Conservation (phyloP, 2,329 filamentous ascomycete genomes). For the Lecanoromycetidae sp. region DNA sequence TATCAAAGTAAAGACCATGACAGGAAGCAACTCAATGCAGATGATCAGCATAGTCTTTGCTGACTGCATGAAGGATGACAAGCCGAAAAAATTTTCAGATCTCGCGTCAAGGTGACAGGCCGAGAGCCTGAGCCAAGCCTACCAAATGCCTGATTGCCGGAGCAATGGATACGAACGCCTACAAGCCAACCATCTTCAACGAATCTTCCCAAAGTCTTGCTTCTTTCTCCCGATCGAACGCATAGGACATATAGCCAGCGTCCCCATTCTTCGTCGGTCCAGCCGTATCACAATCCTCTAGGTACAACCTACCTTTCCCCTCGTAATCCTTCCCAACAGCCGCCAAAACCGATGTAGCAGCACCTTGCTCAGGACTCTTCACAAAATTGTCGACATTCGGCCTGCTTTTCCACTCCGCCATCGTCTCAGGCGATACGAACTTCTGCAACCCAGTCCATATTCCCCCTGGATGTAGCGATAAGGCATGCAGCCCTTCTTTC, state of each 20-base stretch:
- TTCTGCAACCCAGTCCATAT: conserved; percentile 27
- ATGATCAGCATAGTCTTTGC: too few relatives aligned
- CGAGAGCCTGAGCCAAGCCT: background rate
- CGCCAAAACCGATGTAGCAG: conserved; percentile 37
- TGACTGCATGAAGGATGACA: too few relatives aligned
- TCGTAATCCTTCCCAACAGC: conserved; percentile 33
- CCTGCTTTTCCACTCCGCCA: conserved; percentile 17
- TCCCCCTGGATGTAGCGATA: conserved; percentile 36
- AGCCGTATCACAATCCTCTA: conserved; percentile 31
- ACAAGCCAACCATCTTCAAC: conserved; percentile 8
- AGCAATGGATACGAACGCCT: too few relatives aligned
- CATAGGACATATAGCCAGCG: conserved; percentile 24
- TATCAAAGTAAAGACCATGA: too few relatives aligned
- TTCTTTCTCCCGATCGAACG: conserved; percentile 31
- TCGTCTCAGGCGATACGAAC: conserved; percentile 19
- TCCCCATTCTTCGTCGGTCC: conserved; percentile 21
- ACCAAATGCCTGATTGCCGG: background rate
- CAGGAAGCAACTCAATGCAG: too few relatives aligned
- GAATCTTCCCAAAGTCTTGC: conserved; percentile 29
- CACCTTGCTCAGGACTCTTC: conserved; percentile 34
- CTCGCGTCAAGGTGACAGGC: background rate
- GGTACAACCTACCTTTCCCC: conserved; percentile 36
- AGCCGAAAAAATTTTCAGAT: too few relatives aligned
- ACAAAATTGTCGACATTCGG: conserved; percentile 18
- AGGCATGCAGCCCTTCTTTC: conserved; percentile 31